Percentiles rank a stretch among this genome's conserved stretches.
Evolutionary conservation across 495 filamentous ascomycete species (phyloP).

Genomic region (Podospora pseudopauciseta): DNA sequence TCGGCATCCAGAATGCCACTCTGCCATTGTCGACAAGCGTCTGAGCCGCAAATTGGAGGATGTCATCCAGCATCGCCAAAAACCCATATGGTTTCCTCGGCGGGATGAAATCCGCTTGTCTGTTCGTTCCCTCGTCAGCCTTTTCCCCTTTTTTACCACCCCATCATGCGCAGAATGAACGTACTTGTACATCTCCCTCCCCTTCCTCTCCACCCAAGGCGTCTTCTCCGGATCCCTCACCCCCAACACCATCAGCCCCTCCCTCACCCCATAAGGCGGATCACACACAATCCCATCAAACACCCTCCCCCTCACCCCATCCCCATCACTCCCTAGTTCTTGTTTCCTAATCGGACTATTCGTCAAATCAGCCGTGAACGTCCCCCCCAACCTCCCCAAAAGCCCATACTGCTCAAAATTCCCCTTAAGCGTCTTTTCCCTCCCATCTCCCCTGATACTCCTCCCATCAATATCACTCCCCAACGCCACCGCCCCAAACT

Average conservation of each 20-base stretch:
- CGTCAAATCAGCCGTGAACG: conserved; percentile 82
- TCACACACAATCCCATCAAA: conserved; percentile 96
- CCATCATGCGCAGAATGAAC: conserved; percentile 15
- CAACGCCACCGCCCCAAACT: conserved; percentile 77
- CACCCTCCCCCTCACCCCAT: conserved; percentile 43
- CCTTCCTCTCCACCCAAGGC: conserved; percentile 62
- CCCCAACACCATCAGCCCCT: conserved; percentile 85
- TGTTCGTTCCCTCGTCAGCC: conserved; percentile 28
- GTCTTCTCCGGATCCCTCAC: conserved; percentile 61
- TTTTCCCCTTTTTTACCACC: neutral
- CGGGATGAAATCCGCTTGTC: conserved; percentile 73
- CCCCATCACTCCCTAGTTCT: conserved; percentile 16
- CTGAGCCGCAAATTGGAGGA: conserved; percentile 73
- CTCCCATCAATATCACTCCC: conserved; percentile 93
- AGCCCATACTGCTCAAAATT: conserved; percentile 88
- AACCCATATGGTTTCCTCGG: conserved; percentile 93
- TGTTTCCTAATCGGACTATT: conserved; percentile 69
- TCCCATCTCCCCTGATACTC: conserved; percentile 65
- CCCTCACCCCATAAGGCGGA: conserved; percentile 94
- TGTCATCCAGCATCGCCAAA: conserved; percentile 79
- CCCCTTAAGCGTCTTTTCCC: conserved; percentile 52
- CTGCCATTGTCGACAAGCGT: conserved; percentile 80
- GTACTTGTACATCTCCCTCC: conserved; percentile 66
- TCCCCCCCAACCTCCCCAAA: conserved; percentile 59
- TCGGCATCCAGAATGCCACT: conserved; percentile 96